Conservation (phyloP, 2,329 filamentous ascomycete species). For the Diaporthe eres region DNA sequence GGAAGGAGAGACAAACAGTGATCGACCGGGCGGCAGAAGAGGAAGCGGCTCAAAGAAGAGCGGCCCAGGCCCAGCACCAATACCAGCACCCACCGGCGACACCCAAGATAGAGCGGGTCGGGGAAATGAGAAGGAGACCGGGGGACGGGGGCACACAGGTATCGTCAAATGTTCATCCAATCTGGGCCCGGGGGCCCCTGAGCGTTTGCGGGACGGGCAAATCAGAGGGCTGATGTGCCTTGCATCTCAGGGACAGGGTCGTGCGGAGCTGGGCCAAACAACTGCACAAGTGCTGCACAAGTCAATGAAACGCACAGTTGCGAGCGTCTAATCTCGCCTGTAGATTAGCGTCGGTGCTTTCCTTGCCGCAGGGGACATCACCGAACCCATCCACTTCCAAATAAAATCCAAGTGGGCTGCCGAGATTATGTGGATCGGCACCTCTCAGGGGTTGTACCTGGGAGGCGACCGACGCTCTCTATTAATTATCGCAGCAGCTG, state of each 20-base stretch:
- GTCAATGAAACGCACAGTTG: slow-evolving; percentile 36
- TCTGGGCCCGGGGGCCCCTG: slow-evolving; percentile 39
- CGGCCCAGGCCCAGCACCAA: slow-evolving; percentile 32
- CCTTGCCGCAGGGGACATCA: slow-evolving; percentile 35
- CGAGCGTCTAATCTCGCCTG: slow-evolving; percentile 41
- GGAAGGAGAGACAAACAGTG: slow-evolving; percentile 39
- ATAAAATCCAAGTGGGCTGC: slow-evolving; percentile 40
- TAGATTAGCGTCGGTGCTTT: slow-evolving; percentile 40
- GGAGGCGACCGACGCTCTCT: slow-evolving; percentile 9
- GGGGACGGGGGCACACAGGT: slow-evolving; percentile 37
- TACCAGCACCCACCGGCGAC: slow-evolving; percentile 32
- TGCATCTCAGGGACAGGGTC: slow-evolving; percentile 37
- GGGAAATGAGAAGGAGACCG: slow-evolving; percentile 42
- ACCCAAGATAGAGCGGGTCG: slow-evolving; percentile 35
- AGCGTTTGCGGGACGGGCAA: slow-evolving; percentile 32
- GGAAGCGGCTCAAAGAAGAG: slow-evolving; percentile 39
- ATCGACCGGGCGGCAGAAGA: slow-evolving; percentile 39
- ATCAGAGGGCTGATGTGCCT: slow-evolving; percentile 41
- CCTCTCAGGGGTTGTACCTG: slow-evolving; percentile 32
- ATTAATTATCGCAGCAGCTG: slow-evolving; percentile 11
- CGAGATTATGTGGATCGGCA: slow-evolving; percentile 40
- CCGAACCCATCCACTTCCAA: slow-evolving; percentile 40
- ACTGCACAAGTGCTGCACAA: slow-evolving; percentile 33
- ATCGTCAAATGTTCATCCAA: slow-evolving; percentile 40
- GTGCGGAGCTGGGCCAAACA: slow-evolving; percentile 39